These are phyloP conservation scores for Cicer chorassanicum DNA, from an alignment of 306 rosid species.

Conservation along the genomic window DNA sequence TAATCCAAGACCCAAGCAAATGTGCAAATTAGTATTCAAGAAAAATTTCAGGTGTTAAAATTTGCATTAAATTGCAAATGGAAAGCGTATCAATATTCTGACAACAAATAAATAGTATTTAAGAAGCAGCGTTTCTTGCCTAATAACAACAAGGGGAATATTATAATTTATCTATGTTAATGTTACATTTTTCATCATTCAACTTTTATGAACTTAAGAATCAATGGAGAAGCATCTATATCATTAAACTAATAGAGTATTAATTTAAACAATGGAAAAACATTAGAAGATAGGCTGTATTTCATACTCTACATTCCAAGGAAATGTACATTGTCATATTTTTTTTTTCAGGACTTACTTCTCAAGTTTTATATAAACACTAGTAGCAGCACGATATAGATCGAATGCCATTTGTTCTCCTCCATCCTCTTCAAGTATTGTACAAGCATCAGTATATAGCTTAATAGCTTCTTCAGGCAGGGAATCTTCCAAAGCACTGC, in stretches of 20 bases:
- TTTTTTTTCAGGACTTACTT: slow-evolving; percentile 61
- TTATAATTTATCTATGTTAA: neutral
- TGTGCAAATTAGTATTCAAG: neutral
- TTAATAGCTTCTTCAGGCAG: slow-evolving; percentile 66
- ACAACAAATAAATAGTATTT: neutral
- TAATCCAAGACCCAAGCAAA: too few relatives aligned
- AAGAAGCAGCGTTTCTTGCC: neutral
- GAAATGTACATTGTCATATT: neutral
- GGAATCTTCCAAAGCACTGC: slow-evolving; percentile 83
- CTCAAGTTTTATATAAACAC: slow-evolving; percentile 69
- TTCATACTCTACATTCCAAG: slow-evolving; percentile 22
- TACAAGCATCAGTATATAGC: slow-evolving; percentile 79
- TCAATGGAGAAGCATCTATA: neutral
- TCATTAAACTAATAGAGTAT: too few relatives aligned
- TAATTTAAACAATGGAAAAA: neutral
- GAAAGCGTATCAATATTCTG: neutral
- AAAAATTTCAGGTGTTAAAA: neutral
- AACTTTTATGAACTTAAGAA: neutral
- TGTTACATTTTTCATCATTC: neutral
- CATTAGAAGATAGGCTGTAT: neutral
- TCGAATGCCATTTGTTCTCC: slow-evolving; percentile 96
- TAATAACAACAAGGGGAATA: neutral
- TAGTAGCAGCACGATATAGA: slow-evolving; percentile 74
- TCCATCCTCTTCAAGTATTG: slow-evolving; percentile 85
- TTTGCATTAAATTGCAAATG: neutral